Evolutionary conservation across 495 filamentous ascomycete species (phyloP).

Genomic region (Hypoxylon subgilvum): DNA sequence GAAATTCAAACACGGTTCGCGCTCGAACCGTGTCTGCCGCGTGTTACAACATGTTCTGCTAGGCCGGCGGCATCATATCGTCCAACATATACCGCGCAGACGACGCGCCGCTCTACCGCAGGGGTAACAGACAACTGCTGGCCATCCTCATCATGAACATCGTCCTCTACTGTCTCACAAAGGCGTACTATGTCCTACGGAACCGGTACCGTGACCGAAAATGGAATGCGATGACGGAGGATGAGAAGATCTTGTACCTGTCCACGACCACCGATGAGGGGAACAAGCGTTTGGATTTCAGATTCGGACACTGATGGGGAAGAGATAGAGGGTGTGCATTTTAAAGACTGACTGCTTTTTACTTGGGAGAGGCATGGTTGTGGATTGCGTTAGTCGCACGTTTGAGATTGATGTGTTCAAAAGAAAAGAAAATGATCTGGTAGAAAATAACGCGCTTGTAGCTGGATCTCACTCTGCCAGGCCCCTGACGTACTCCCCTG

Average conservation of each 20-base stretch:
- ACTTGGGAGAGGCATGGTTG: no score
- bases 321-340: no score
- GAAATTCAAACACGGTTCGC: slow-evolving; percentile 64
- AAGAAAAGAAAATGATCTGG: no score
- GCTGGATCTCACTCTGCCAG: no score
- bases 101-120: slow-evolving; percentile 67
- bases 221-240: slow-evolving; percentile 68
- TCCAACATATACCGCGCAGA: slow-evolving; percentile 70
- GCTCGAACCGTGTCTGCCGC: slow-evolving; percentile 63
- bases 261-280: slow-evolving; percentile 70
- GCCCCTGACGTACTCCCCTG: no score
- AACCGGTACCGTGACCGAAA: slow-evolving; percentile 55
- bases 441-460: no score
- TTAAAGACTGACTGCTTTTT: no score
- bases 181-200: slow-evolving; percentile 66
- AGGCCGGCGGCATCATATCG: slow-evolving; percentile 65
- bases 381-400: no score
- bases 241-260: slow-evolving; percentile 68
- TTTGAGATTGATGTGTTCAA: no score
- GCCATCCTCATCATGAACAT: slow-evolving; percentile 62
- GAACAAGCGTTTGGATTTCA: slow-evolving; percentile 73
- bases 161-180: slow-evolving; percentile 60
- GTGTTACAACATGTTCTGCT: slow-evolving; percentile 72
- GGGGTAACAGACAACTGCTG: slow-evolving; percentile 67
- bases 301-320: slow-evolving; percentile 49